phyloP scores from a whole-genome alignment of 805 yeast species.

The Jamesozyma jinghongensis region DNA sequence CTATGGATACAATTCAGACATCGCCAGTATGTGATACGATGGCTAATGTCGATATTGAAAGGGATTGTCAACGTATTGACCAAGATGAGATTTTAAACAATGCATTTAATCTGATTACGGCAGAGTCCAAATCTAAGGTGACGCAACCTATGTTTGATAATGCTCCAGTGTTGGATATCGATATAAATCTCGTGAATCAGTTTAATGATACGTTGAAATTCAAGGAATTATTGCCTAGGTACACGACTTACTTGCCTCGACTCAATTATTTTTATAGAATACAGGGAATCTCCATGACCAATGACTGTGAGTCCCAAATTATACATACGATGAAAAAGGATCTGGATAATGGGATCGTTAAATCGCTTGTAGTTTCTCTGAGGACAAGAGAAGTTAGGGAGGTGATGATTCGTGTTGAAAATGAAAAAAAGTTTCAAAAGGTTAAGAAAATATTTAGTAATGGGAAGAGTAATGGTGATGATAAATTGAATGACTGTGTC shows the following conservation, averaged over 20 bases:
- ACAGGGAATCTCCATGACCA: constrained; percentile 46
- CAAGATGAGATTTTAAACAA: constrained; percentile 24
- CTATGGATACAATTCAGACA: neutral
- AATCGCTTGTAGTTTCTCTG: constrained; percentile 29
- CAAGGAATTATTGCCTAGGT: constrained; percentile 21
- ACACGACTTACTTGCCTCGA: constrained; percentile 21
- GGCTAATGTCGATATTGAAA: constrained; percentile 12
- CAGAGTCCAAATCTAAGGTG: neutral
- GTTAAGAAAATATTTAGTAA: constrained; percentile 22
- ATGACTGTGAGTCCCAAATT: constrained; percentile 43
- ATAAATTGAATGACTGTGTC: constrained; percentile 10
- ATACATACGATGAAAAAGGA: constrained; percentile 46
- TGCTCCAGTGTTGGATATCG: constrained; percentile 26
- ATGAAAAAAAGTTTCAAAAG: constrained; percentile 12
- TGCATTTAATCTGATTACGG: constrained; percentile 19
- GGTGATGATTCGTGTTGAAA: constrained; percentile 21
- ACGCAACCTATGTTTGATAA: constrained; percentile 11
- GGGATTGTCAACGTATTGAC: constrained; percentile 22
- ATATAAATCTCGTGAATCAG: constrained; percentile 7
- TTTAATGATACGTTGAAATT: constrained; percentile 8
- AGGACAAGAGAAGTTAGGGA: constrained; percentile 34
- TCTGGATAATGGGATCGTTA: constrained; percentile 19
- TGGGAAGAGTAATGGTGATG: constrained; percentile 9
- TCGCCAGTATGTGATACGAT: constrained; percentile 6
- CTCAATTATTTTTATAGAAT: constrained; percentile 31